Percentiles rank a stretch among this genome's conserved stretches.
Evolutionary conservation across 2,329 filamentous ascomycete species (phyloP).

Genomic region (Colletotrichum trifolii): DNA sequence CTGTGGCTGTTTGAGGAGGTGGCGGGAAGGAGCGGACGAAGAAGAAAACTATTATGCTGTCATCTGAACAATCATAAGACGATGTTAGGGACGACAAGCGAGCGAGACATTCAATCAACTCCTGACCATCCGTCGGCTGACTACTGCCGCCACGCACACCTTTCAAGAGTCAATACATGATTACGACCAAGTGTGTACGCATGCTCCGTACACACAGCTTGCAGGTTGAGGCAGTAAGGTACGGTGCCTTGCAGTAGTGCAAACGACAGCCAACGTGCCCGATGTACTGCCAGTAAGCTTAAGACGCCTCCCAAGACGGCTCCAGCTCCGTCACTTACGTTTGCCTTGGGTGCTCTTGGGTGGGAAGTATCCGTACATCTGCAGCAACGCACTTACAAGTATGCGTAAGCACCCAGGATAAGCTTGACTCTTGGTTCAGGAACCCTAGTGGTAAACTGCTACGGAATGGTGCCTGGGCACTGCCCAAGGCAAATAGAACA

Average conservation of each 20-base stretch:
- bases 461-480: too few relatives aligned
- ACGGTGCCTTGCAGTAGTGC: constrained; percentile 22
- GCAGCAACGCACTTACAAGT: constrained; percentile 6
- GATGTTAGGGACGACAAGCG: constrained; percentile 18
- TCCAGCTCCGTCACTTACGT: not conserved
- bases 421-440: constrained; percentile 19
- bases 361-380: not conserved
- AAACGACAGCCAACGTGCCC: not conserved
- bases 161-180: not conserved
- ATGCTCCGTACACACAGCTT: not conserved
- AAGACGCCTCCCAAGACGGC: not conserved
- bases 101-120: constrained; percentile 34
- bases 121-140: constrained; percentile 18
- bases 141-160: not conserved
- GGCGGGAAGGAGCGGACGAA: constrained; percentile 9
- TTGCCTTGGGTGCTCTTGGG: not conserved
- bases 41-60: constrained; percentile 3
- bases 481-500: too few relatives aligned
- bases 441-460: not conserved
- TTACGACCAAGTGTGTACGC: too few relatives aligned
- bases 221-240: not conserved
- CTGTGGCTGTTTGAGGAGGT: not conserved
- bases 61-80: not conserved
- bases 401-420: not conserved
- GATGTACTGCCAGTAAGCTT: constrained; percentile 3